A percentile compares a stretch with the other conserved stretches of the same genome.
These are phyloP conservation scores for Termitomyces sp. DNA, from an alignment of 768 basidiomycete species.

Conservation along the genomic window DNA sequence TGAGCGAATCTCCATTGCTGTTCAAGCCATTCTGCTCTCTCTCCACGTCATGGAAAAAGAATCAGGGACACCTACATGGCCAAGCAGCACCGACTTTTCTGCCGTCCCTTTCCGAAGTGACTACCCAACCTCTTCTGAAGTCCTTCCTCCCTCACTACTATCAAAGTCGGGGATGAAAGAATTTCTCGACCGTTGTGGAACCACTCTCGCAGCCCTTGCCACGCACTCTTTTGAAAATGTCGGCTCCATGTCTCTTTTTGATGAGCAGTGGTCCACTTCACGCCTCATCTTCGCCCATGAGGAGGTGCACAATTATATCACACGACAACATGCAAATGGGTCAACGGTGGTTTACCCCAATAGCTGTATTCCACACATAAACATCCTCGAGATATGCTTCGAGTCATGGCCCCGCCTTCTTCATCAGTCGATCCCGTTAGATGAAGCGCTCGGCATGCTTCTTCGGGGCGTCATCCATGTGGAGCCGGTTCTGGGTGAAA, in stretches of 20 bases:
- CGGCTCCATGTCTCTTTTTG: conserved; percentile 76
- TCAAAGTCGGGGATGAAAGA: conserved; percentile 66
- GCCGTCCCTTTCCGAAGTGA: conserved; percentile 49
- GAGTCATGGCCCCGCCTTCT: conserved; percentile 83
- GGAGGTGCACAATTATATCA: conserved; percentile 61
- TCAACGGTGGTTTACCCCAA: conserved; percentile 62
- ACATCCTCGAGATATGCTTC: conserved; percentile 69
- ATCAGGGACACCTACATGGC: conserved; percentile 68
- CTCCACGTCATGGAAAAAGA: conserved; percentile 71
- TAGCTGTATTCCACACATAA: conserved; percentile 54
- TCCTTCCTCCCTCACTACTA: conserved; percentile 47
- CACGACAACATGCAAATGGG: conserved; percentile 63
- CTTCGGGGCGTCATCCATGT: conserved; percentile 81
- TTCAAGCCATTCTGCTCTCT: conserved; percentile 74
- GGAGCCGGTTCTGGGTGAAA: conserved; percentile 68
- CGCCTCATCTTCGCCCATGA: conserved; percentile 58
- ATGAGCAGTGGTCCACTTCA: conserved; percentile 73
- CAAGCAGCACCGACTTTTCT: conserved; percentile 65
- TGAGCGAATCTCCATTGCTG: conserved; percentile 68
- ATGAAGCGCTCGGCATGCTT: conserved; percentile 71
- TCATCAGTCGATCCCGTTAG: conserved; percentile 45
- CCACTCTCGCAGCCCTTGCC: conserved; percentile 52
- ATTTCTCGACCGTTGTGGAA: conserved; percentile 62
- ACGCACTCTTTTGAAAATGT: conserved; percentile 55
- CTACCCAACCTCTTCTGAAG: conserved; percentile 65